Evolutionary conservation across 1,284 basidiomycete genomes (phyloP), one percentile per base, ranked within the genome.

Genomic region (Peniophora sp.): DNA sequence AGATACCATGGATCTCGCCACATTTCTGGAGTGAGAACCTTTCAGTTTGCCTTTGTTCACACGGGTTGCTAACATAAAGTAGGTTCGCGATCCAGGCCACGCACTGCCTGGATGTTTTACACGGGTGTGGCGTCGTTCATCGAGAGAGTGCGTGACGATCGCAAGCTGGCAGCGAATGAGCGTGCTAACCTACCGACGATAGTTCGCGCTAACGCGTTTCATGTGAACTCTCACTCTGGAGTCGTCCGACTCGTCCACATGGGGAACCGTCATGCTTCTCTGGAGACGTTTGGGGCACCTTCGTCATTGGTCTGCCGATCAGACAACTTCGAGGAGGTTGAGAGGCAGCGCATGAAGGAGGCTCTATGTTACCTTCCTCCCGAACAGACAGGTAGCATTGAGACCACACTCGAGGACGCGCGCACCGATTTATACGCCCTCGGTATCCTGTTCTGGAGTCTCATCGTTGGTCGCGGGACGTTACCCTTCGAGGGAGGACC

Each of bases 201-300:
- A 83, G 83, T 87, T 36, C 80, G 84, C 24, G 83, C 83, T 3
- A 86, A 86, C 59, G 83, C 83, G 0, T 86, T 85, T 60, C 83
- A 86, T 62, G 68, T 84, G 22, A 85, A 83, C 57, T 73, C 79
- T 2, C 78, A 84, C 61, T 79, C 81, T 39, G 81, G 81, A 14
- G 69, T 78, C 27, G 83, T 86, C 22, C 76, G 83, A 1, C 69
- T 85, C 49, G 81, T 84, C 18, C 84, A 87, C 59, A 85, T 84
- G 55, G 83, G 84, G n/a, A 86, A 87, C 62, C 76, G 84, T n/a
- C 78, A 82, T 2, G 72, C 85, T 17, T 85, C 83, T 12, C 64
- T 86, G 14, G 83, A 86, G 62, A 79, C 76, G 57, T 81, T 77
- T 54, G 83, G 83, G 2, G 83, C 83, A 1, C 83, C 83, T 1